Evolutionary conservation across 1,284 basidiomycete genomes (phyloP), one percentile per base, ranked within the genome.

Genomic region (Ceratobasidium sp.): DNA sequence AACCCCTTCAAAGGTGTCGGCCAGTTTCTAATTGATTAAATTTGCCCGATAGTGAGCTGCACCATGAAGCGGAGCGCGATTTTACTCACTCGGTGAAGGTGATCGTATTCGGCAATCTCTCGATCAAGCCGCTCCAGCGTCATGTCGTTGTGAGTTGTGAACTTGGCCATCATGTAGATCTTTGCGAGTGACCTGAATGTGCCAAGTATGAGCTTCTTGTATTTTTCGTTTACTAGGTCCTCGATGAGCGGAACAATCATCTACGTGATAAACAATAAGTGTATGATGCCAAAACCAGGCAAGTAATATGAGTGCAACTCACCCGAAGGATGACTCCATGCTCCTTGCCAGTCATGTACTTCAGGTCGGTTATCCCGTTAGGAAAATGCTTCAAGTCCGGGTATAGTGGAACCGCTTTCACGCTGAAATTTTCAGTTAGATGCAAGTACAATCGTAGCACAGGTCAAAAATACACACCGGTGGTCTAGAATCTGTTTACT

Each of bases 301-400:
- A 37, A 8, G 37, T 3, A 37, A 8, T 8, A 37, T n/a, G n/a
- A 29, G 25, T 19, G 6, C 29, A 11, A 34, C 56, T 34, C 11
- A 59, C 56, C 19, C 56, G 56, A 32, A 59, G 29, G 9, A 59
- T 59, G 1, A 59, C 15, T 1, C 29, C 56, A n/a, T 59, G 56
- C 34, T 59, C 56, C 25, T 59, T 59, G 1, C 56, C 56, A 15
- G 56, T 59, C 15, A 59, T 13, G 11, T 59, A 59, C 11, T 59
- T 22, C 9, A 59, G 25, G 5, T 32, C 56, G 32, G 56, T 59
- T 6, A 59, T 19, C 1, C 56, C 56, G 15, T 59, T 59, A 1
- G 56, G 56, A 19, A 59, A 59, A 11, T 59, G 56, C n/a, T 59
- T 59, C 1, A 59, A 29, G 25, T 59, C 56, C 4, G 56, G 29